phyloP scores from a whole-genome alignment of 176 grass and related monocot species.

The Carex littledalei region DNA sequence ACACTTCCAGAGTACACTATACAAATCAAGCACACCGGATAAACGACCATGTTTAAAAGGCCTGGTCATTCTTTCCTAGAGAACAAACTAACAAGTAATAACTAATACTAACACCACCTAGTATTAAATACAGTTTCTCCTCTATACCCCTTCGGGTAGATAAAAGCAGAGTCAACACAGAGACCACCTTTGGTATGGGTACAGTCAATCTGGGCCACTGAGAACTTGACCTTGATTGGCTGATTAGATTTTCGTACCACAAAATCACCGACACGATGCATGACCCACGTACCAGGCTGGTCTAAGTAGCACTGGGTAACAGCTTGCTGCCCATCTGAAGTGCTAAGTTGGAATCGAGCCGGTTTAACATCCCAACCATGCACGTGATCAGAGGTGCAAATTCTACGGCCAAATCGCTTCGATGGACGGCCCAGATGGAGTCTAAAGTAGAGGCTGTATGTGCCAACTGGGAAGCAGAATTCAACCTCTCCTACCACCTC shows the following conservation, averaged over 20 bases:
- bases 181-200: conserved; percentile 87
- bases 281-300: conserved; percentile 63
- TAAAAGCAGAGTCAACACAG: conserved; percentile 64
- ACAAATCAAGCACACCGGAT: background rate
- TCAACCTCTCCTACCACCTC: conserved; percentile 83
- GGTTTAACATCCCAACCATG: conserved; percentile 91
- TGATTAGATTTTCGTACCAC: conserved; percentile 33
- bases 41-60: conserved; percentile 30
- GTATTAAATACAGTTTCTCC: conserved; percentile 40
- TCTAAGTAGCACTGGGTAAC: conserved; percentile 55
- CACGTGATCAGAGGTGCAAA: conserved; percentile 49
- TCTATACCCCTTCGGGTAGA: conserved; percentile 61
- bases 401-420: conserved; percentile 54
- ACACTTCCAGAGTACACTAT: conserved; percentile 10
- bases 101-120: conserved; percentile 30
- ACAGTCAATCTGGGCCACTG: conserved; percentile 89
- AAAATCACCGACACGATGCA: conserved; percentile 78
- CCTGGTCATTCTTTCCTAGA: conserved; percentile 5
- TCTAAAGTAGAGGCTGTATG: conserved; percentile 74
- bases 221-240: conserved; percentile 73
- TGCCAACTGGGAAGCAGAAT: conserved; percentile 73
- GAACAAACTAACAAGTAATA: background rate
- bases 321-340: conserved; percentile 56
- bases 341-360: conserved; percentile 68
- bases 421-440: conserved; percentile 67